Conservation (phyloP, 805 yeast genomes). For the Yamadazyma laniorum region DNA sequence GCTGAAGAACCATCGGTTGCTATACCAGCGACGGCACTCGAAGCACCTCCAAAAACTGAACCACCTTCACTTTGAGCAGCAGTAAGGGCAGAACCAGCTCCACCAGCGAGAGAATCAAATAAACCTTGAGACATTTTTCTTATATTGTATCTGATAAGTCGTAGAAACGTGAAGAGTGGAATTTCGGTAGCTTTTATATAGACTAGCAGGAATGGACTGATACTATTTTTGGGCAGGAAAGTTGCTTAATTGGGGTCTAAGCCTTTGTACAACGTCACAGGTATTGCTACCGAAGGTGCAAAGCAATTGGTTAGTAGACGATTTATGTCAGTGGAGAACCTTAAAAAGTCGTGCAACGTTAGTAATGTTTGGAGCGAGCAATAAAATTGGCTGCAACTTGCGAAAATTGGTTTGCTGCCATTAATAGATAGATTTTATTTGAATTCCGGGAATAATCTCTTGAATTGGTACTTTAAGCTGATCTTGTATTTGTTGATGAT, state of each 20-base stretch:
- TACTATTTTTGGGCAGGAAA: too few species aligned
- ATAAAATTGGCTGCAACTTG: neutral
- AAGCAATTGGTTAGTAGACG: too few species aligned
- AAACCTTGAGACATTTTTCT: conserved; percentile 2
- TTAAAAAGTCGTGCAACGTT: too few species aligned
- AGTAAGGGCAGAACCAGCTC: conserved; percentile 17
- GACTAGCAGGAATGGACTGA: neutral
- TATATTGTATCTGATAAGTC: neutral
- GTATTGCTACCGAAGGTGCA: too few species aligned
- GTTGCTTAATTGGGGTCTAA: neutral
- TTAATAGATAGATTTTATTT: neutral
- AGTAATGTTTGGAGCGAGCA: too few species aligned
- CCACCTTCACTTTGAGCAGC: conserved; percentile 13
- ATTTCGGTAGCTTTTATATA: neutral
- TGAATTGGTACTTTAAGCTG: conserved; percentile 18
- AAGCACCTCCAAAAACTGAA: conserved; percentile 21
- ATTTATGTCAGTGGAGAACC: too few species aligned
- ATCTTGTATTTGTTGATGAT: conserved; percentile 28
- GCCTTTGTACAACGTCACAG: too few species aligned
- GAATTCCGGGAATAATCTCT: conserved; percentile 11
- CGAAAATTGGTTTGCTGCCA: neutral
- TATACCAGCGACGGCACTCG: conserved; percentile 18
- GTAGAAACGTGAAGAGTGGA: neutral
- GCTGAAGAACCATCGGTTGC: too few species aligned
- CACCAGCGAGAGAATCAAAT: conserved; percentile 9